phyloP scores from a whole-genome alignment of 2,329 filamentous ascomycete genomes.

The Cladorrhinum sp. region DNA sequence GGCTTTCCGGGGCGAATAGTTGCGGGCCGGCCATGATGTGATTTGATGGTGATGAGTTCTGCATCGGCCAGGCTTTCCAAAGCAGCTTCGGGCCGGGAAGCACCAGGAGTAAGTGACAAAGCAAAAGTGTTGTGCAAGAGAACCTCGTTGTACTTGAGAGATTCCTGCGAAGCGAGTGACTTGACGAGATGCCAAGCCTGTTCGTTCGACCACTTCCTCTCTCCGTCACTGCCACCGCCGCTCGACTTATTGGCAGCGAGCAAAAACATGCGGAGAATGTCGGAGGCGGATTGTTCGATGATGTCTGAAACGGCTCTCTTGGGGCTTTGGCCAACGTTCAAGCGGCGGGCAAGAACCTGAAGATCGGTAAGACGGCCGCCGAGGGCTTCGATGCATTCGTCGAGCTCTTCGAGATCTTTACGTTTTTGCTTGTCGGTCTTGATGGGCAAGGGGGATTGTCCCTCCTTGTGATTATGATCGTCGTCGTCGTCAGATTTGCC shows the following conservation, averaged over 20 bases:
- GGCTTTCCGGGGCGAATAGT: constrained; percentile 78
- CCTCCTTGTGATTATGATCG: constrained; percentile 18
- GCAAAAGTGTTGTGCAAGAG: constrained; percentile 75
- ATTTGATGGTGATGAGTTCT: constrained; percentile 77
- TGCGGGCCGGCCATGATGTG: constrained; percentile 71
- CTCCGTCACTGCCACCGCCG: constrained; percentile 39
- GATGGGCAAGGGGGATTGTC: background rate
- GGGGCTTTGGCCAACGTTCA: constrained; percentile 83
- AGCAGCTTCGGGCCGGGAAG: constrained; percentile 65
- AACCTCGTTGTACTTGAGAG: constrained; percentile 80
- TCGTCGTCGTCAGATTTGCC: constrained; percentile 27
- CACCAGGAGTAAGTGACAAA: constrained; percentile 45
- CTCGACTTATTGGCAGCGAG: constrained; percentile 59
- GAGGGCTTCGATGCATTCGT: constrained; percentile 74
- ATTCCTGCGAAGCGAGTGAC: constrained; percentile 64
- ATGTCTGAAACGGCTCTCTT: constrained; percentile 81
- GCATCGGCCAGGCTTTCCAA: constrained; percentile 78
- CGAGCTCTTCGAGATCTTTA: constrained; percentile 65
- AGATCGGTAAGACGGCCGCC: constrained; percentile 94
- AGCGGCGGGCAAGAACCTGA: constrained; percentile 85
- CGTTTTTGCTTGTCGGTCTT: constrained; percentile 37
- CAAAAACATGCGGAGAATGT: constrained; percentile 92
- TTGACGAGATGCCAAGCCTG: constrained; percentile 92
- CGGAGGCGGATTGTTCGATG: constrained; percentile 80
- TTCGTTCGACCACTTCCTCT: constrained; percentile 70